phyloP scores from a whole-genome alignment of 2,329 filamentous ascomycete species.

The Drechslerella dactyloides region DNA sequence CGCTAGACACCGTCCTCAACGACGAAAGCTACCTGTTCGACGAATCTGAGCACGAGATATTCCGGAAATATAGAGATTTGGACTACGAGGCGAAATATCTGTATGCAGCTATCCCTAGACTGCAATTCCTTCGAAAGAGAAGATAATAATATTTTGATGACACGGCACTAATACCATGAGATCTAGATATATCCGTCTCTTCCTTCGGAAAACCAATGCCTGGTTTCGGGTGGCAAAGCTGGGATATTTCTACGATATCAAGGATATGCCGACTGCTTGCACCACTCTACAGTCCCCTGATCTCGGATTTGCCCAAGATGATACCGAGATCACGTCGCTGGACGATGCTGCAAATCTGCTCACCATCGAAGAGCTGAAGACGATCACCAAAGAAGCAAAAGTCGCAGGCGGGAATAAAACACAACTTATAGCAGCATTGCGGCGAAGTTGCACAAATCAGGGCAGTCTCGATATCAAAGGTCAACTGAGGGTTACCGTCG shows the following conservation, averaged over 20 bases:
- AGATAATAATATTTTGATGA: too few relatives aligned
- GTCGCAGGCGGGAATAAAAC: constrained; percentile 86
- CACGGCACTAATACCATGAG: too few relatives aligned
- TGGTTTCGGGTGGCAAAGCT: constrained; percentile 86
- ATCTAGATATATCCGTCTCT: constrained; percentile 82
- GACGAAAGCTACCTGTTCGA: constrained; percentile 90
- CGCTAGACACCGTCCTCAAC: constrained; percentile 83
- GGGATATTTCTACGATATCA: constrained; percentile 81
- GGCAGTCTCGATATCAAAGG: constrained; percentile 51
- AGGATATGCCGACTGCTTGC: constrained; percentile 72
- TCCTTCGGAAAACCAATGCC: constrained; percentile 84
- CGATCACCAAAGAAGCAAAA: constrained; percentile 82
- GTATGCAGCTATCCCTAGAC: constrained; percentile 61
- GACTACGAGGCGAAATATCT: constrained; percentile 89
- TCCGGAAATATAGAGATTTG: constrained; percentile 74
- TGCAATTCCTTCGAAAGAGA: too few relatives aligned
- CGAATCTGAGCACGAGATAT: constrained; percentile 76
- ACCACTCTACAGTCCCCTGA: constrained; percentile 66
- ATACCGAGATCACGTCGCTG: constrained; percentile 74
- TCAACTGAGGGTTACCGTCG: constrained; percentile 51
- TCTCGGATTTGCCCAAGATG: constrained; percentile 76
- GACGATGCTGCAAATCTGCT: constrained; percentile 84
- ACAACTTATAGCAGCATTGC: constrained; percentile 66
- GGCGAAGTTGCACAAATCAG: constrained; percentile 50
- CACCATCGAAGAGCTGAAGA: constrained; percentile 85